Evolutionary conservation across 164 flowering plant species (phyloP), one percentile per base, ranked within the genome.

Genomic region (Kingdonia uniflora): DNA sequence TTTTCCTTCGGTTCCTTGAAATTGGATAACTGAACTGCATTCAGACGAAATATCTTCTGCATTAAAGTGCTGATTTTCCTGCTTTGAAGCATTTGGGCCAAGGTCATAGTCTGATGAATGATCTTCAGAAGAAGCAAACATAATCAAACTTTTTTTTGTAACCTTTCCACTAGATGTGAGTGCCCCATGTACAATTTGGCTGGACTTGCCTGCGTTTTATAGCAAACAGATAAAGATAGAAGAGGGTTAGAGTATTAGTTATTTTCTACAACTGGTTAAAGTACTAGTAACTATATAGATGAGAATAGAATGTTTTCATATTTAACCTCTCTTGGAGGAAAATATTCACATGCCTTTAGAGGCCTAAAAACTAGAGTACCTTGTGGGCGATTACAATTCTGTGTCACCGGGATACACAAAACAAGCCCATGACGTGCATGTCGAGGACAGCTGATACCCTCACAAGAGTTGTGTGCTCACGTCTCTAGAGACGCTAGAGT

Each of bases 1-100:
- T 74, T 73, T 84, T 59, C 98, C 98, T 54, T 57, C 72, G 59
- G 61, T 42, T 57, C 69, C 68, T 57, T 59, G 76, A 54, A 50
- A 47, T 21, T 55, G 38, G 46, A 42, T n/a, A 62, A 42, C 35
- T 14, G 69, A 65, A 65, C 21, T 54, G 62, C 62, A 66, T 38
- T 51, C 64, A 20, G 50, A 17, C 48, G 72, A 52, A 39, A 56
- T 49, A 19, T 65, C 69, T 63, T 79, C 80, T 42, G 56, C 50
- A 57, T n/a, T 11, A 55, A 57, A 26, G 46, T 55, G 52, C 16
- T 59, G 47, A 20, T 42, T 58, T 60, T 67, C 80, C 52, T 55
- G 64, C 56, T 77, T 79, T 14, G 67, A 51, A 54, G 51, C 61
- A 69, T 65, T 69, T 54, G 59, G 19, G 19, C 60, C 44, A 16